phyloP scores from a whole-genome alignment of 148 eudicot species.

The Vaccinium corymbosum region DNA sequence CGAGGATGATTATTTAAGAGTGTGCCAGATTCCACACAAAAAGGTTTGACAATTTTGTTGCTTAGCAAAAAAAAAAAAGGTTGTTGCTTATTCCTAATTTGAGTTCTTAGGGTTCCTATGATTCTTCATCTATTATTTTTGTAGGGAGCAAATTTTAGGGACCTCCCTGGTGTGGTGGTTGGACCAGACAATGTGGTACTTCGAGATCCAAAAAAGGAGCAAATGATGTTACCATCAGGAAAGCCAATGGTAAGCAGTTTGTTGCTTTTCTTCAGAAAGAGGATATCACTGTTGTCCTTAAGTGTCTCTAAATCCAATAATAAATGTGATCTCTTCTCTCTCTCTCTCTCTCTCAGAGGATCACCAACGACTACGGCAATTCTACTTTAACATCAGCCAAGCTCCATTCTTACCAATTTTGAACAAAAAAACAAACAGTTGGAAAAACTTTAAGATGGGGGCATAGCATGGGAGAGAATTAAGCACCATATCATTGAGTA shows the following conservation, averaged over 20 bases:
- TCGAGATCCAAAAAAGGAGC: slow-evolving; percentile 52
- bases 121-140: slow-evolving; percentile 18
- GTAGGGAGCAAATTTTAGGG: slow-evolving; percentile 91
- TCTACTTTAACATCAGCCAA: background rate
- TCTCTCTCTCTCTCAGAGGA: slow-evolving; percentile 12
- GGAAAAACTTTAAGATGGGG: background rate
- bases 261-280: slow-evolving; percentile 13
- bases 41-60: slow-evolving; percentile 42
- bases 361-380: background rate
- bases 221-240: slow-evolving; percentile 65
- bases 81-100: background rate
- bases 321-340: background rate
- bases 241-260: slow-evolving; percentile 51
- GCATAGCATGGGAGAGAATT: background rate
- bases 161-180: slow-evolving; percentile 78
- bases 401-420: background rate
- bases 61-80: background rate
- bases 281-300: background rate
- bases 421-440: background rate
- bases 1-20: slow-evolving; percentile 63
- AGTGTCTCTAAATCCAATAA: background rate
- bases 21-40: slow-evolving; percentile 66
- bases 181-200: slow-evolving; percentile 65
- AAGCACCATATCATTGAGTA: background rate
- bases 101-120: slow-evolving; percentile 6